Evolutionary conservation across 2,329 filamentous ascomycete species (phyloP), one percentile per base, ranked within the genome.

Genomic region (Botrytis paeoniae): DNA sequence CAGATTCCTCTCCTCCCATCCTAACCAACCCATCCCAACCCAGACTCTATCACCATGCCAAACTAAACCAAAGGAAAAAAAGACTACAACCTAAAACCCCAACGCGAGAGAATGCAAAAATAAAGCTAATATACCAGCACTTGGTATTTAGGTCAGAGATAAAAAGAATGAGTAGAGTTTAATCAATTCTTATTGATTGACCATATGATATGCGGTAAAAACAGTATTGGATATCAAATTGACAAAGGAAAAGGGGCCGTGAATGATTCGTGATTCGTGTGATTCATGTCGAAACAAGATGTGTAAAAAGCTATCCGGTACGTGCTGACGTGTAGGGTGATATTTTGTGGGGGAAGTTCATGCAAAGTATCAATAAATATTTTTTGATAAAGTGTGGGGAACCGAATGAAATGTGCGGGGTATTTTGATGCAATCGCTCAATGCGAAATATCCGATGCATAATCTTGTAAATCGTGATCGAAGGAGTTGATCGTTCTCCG

Each of bases 161-260:
- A 51, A 51, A 54, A 39, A 54, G 14, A 51, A 51, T 51, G 63
- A 54, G 64, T 54, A 39, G 45, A 16, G 25, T 39, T 25, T 29
- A 66, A 35, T 66, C 64, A 66, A 54, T 37, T 54, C 64, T 41
- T 39, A 66, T 66, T 22, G 64, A 29, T 39, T 66, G 64, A 63
- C 37, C 61, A 29, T 43, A 2, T n/a, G 39, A 37, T 10, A 60
- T 60, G 18, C 57, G 57, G 32, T 60, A 60, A 37, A 25, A 60
- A 35, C 32, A 64, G 8, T 29, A 48, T 45, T 35, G 64, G 45
- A 66, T 66, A 66, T 54, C 64, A 16, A 25, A 43, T 32, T 43
- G 37, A 69, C 51, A 69, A 69, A 41, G 66, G n/a, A 69, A 69
- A 69, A 69, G 37, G 1, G 45, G 64, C 45, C 64, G 64, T 59